These are phyloP conservation scores for Austropuccinia psidii DNA, from an alignment of 1,284 basidiomycete species.

Conservation along the genomic window DNA sequence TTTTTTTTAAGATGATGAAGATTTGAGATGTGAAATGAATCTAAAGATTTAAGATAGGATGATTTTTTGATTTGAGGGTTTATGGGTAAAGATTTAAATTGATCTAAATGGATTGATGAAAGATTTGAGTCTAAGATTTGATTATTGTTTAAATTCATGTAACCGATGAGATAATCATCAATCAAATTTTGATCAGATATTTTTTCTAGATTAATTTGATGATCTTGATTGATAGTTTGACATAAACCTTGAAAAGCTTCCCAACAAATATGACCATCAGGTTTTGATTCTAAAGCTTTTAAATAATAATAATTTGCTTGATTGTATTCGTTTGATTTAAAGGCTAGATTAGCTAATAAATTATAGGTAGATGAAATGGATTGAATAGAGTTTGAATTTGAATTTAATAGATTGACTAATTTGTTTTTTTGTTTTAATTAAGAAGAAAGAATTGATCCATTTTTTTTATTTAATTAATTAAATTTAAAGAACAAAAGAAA, in stretches of 20 bases:
- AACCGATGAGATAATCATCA: conserved; percentile 14
- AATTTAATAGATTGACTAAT: background rate
- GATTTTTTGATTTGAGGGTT: too few relatives aligned
- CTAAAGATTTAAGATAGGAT: too few relatives aligned
- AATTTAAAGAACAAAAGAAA: too few relatives aligned
- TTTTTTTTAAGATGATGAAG: too few relatives aligned
- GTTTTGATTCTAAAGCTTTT: conserved; percentile 14
- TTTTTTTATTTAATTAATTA: too few relatives aligned
- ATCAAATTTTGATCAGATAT: background rate
- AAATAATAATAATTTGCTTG: conserved; percentile 22
- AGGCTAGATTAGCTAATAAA: conserved; percentile 19
- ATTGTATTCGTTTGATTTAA: conserved; percentile 34
- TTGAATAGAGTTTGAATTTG: conserved; percentile 2
- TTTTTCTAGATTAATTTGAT: conserved; percentile 2
- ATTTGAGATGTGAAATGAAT: too few relatives aligned
- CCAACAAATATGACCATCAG: conserved; percentile 36
- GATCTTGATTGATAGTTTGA: conserved; percentile 10
- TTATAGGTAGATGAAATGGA: conserved; percentile 14
- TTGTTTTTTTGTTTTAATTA: too few relatives aligned
- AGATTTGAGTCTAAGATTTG: too few relatives aligned
- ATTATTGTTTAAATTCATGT: conserved; percentile 28
- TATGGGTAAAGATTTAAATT: too few relatives aligned
- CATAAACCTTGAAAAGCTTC: conserved; percentile 36
- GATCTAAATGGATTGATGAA: too few relatives aligned
- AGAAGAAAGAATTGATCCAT: too few relatives aligned